A percentile compares a stretch with the other conserved stretches of the same genome.
These are phyloP conservation scores for Pseudonectria foliicola DNA, from an alignment of 2,329 filamentous ascomycete species.

Conservation along the genomic window DNA sequence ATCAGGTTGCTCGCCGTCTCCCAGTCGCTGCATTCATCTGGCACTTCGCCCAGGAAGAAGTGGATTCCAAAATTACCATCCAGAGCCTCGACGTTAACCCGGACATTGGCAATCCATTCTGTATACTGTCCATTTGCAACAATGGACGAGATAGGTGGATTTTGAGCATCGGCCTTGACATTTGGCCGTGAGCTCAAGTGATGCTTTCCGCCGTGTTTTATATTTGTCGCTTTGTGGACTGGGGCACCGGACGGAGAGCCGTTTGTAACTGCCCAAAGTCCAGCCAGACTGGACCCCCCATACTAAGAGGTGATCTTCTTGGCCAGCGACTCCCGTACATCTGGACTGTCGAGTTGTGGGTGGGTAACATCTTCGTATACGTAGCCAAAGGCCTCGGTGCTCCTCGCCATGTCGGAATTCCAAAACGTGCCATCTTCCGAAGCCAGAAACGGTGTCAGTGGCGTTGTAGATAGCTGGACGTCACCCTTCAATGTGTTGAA, in stretches of 20 bases:
- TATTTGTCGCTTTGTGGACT: neutral
- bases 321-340: slow-evolving; percentile 27
- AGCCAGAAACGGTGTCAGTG: slow-evolving; percentile 61
- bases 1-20: slow-evolving; percentile 46
- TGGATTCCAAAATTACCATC: slow-evolving; percentile 55
- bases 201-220: slow-evolving; percentile 1
- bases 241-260: neutral
- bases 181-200: slow-evolving; percentile 12
- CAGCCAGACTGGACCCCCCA: slow-evolving; percentile 24
- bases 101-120: slow-evolving; percentile 64
- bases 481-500: slow-evolving; percentile 52
- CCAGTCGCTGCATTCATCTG: slow-evolving; percentile 43
- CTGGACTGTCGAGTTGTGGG: slow-evolving; percentile 15
- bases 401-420: slow-evolving; percentile 56
- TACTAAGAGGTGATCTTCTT: slow-evolving; percentile 46
- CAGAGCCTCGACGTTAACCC: slow-evolving; percentile 52
- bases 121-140: slow-evolving; percentile 38
- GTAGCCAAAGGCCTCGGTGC: slow-evolving; percentile 60
- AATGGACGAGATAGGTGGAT: slow-evolving; percentile 21
- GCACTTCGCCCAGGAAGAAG: slow-evolving; percentile 57
- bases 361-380: slow-evolving; percentile 58
- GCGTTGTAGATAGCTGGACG: slow-evolving; percentile 46
- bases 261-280: slow-evolving; percentile 8
- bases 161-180: slow-evolving; percentile 18
- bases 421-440: slow-evolving; percentile 54